Evolutionary conservation across 306 rosid species (phyloP), one percentile per base, ranked within the genome.

Genomic region (Glycine soja): DNA sequence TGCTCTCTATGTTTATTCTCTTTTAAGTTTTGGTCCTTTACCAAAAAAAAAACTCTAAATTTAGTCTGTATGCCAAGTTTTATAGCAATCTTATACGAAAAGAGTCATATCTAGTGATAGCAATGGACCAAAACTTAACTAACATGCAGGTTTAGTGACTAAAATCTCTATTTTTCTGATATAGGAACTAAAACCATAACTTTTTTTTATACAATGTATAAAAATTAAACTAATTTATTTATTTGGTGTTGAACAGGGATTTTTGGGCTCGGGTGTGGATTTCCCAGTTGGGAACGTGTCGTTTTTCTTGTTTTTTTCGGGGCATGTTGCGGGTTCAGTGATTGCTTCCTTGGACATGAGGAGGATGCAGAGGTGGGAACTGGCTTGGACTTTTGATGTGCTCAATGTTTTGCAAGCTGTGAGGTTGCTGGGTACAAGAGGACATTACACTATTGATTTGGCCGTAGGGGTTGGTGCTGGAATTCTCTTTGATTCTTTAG

Each of bases 241-340:
- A 16, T 61, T 67, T 61, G 10, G 43, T 24, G 30, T 4, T 38
- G 58, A 13, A 59, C 10, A 94, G 97, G 99, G 87, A 0, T 95
- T 95, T 85, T 9, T 95, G 79, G 99, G 97, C 10, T 95, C 99
- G 0, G 99, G 92, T 7, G 93, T 68, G 67, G 99, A 95, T 78
- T 95, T 95, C 52, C 99, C 99, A 0, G 97, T 95, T 0, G 99
- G 99, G 59, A 95, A 95, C 30, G 97, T 95, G 0, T 95, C 99
- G 0, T 95, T 95, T 83, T 95, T 95, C 54, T 76, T 95, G 71
- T 95, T 95, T 73, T 95, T 80, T 68, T 95, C 97, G 0, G 99
- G 99, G 4, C 99, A 95, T 12, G 97, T 95, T 7, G 97, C 97
- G 1, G 97, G 99, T 19, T 95, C 97, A 0, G 92, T 93, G 80